These are phyloP conservation scores for Phellopilus nigrolimitatus DNA, from an alignment of 1,284 basidiomycete genomes.

Conservation along the genomic window DNA sequence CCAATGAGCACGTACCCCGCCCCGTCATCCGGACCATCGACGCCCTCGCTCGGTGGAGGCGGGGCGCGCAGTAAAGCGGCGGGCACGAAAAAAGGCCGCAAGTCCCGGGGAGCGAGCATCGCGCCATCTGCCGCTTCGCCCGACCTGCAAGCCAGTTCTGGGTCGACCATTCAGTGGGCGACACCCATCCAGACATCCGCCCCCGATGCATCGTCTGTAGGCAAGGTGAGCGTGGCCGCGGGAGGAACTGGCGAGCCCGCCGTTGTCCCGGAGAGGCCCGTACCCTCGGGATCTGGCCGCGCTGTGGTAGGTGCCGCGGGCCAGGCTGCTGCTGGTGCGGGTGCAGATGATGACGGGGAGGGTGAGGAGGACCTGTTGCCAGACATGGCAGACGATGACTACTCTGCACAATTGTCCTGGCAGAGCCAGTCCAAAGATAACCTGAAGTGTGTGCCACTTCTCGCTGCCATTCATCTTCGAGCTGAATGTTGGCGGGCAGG, in stretches of 20 bases:
- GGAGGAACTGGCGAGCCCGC: constrained; percentile 23
- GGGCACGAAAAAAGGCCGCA: constrained; percentile 12
- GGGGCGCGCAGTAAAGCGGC: constrained; percentile 6
- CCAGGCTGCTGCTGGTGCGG: constrained; percentile 24
- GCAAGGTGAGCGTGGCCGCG: constrained; percentile 11
- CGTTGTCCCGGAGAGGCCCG: constrained; percentile 25
- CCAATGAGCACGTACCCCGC: constrained; percentile 6
- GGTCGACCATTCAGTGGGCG: constrained; percentile 14
- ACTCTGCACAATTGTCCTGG: constrained; percentile 72
- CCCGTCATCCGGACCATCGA: constrained; percentile 10
- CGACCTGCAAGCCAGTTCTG: constrained; percentile 5
- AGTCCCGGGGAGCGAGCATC: constrained; percentile 16
- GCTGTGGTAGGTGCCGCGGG: constrained; percentile 21
- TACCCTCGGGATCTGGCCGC: constrained; percentile 7
- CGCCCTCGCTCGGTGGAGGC: constrained; percentile 8
- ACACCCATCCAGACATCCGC: constrained; percentile 11
- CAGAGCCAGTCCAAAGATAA: constrained; percentile 83
- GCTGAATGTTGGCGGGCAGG: constrained; percentile 35
- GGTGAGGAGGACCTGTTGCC: constrained; percentile 71
- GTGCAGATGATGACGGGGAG: constrained; percentile 46
- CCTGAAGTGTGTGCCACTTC: constrained; percentile 48
- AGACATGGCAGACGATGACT: constrained; percentile 82
- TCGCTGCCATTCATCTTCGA: constrained; percentile 1
- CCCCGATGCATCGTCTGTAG: constrained; percentile 14
- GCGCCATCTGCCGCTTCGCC: constrained; percentile 11